Base-by-base conservation (phyloP, 2,329 filamentous ascomycete genomes). In the Epichloe amarillans region DNA sequence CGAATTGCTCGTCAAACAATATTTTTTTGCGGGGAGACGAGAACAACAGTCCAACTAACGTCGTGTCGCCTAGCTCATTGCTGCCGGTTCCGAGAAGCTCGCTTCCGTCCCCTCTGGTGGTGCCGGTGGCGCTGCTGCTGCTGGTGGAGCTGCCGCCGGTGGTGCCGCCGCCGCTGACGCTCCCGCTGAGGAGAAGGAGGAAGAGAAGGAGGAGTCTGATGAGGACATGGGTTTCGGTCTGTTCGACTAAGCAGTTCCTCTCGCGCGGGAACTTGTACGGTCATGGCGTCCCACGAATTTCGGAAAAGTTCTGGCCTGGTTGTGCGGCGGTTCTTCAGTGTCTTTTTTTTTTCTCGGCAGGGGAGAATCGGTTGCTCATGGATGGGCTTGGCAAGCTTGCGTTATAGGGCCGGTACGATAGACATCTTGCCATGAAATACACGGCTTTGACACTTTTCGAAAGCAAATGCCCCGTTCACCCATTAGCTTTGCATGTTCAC, bases 31-130 rank as follows among this genome's bases (percentile, higher is more conserved):
- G 3, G n/a, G 43, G n/a, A 1, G 10, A 37, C 3, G 17, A 35
- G 3, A 8, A 11, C 12, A 17, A 21, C 19, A 17, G 50, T 14
- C 5, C 5, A 41, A 23, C 21, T 53, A 45, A 61, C 64, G 51
- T 51, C 4, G 4, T 2, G 23, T 19, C 4, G 45, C 56, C 63
- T 39, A 97, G 93, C 77, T 98, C 74, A 96, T 98, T 72, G 65
- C 87, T 65, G 82, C 90, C 74, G 93, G 93, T 69, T 82, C 86
- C 60, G 67, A 77, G 73, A 98, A 98, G 84, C 88, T 98, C 66
- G 93, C 93, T 64, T 96, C 91, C 74, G 91, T 98, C 68, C 90
- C 93, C 73, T 88, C 87, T 66, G 93, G 90, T 66, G 90, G 90
- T 72, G 80, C 76, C 67, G 88, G 82, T 69, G 86, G 78, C 72